Percentiles rank a stretch among this genome's conserved stretches.
Evolutionary conservation across 495 filamentous ascomycete genomes (phyloP).

Genomic region (Aspergillus bridgeri): DNA sequence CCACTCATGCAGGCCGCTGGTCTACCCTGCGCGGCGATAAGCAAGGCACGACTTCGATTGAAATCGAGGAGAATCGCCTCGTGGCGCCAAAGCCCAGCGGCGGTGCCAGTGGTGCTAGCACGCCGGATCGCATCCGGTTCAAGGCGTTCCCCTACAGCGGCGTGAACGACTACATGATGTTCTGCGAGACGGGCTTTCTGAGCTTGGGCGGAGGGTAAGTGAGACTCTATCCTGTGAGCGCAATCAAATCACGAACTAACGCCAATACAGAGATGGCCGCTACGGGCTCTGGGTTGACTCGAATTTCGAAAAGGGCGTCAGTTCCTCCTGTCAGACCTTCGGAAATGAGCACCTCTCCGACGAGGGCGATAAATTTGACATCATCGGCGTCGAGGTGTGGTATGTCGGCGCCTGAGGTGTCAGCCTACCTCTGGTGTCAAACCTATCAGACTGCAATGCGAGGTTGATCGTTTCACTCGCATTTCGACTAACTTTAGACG

Average conservation of each 20-base stretch:
- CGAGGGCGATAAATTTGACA: constrained; percentile 87
- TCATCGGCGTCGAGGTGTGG: constrained; percentile 92
- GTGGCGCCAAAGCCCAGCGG: constrained; percentile 23
- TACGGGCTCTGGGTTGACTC: constrained; percentile 94
- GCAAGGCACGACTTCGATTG: neutral
- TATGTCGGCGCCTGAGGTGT: constrained; percentile 53
- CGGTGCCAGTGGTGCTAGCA: constrained; percentile 37
- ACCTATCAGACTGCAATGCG: neutral
- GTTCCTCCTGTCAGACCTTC: constrained; percentile 79
- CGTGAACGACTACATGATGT: constrained; percentile 93
- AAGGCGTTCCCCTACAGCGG: constrained; percentile 96
- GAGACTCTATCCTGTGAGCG: neutral
- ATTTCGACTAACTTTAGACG: neutral
- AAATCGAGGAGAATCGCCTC: constrained; percentile 22
- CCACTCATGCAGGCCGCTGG: constrained; percentile 63
- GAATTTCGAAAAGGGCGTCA: constrained; percentile 81
- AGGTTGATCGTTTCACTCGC: neutral
- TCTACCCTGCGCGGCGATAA: constrained; percentile 56
- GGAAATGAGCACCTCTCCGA: constrained; percentile 95
- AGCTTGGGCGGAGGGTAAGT: constrained; percentile 78
- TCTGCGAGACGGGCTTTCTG: constrained; percentile 82
- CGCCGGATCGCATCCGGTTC: constrained; percentile 74
- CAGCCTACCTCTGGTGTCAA: neutral
- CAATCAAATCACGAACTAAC: constrained; percentile 9
- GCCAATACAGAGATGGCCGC: constrained; percentile 63